Percentiles rank a stretch among this genome's conserved stretches.
These are phyloP conservation scores for Trametes sp. DNA, from an alignment of 1,284 basidiomycete genomes.

Conservation along the genomic window DNA sequence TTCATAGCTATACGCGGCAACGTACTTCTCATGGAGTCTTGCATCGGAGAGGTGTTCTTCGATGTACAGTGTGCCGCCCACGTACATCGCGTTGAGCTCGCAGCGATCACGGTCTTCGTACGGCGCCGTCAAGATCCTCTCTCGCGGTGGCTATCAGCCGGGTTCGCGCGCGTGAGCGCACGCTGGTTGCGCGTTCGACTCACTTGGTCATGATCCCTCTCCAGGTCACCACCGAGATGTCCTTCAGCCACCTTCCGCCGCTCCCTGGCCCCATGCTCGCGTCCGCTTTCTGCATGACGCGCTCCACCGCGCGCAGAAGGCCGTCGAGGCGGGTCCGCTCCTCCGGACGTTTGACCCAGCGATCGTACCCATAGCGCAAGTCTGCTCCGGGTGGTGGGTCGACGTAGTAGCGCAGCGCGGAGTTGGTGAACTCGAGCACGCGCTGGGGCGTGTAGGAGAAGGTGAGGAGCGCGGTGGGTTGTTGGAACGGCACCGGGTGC, in stretches of 20 bases:
- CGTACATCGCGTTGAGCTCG: slow-evolving; percentile 87
- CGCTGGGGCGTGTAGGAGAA: slow-evolving; percentile 57
- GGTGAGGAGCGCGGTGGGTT: slow-evolving; percentile 53
- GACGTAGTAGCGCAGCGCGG: slow-evolving; percentile 73
- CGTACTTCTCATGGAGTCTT: slow-evolving; percentile 69
- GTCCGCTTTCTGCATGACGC: slow-evolving; percentile 48
- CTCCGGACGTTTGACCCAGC: slow-evolving; percentile 74
- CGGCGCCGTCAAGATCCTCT: slow-evolving; percentile 77
- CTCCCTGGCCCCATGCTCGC: slow-evolving; percentile 38
- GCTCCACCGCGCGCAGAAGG: slow-evolving; percentile 62
- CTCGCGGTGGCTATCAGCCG: slow-evolving; percentile 44
- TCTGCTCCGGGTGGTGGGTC: slow-evolving; percentile 69
- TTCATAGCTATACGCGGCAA: slow-evolving; percentile 17
- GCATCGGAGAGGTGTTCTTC: slow-evolving; percentile 79
- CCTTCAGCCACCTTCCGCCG: slow-evolving; percentile 41
- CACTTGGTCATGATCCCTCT: slow-evolving; percentile 93
- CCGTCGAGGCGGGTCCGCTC: slow-evolving; percentile 69
- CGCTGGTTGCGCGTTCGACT: slow-evolving; percentile 38
- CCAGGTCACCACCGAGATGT: slow-evolving; percentile 80
- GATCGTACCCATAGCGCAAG: slow-evolving; percentile 70
- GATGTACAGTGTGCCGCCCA: slow-evolving; percentile 81
- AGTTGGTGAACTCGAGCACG: slow-evolving; percentile 67
- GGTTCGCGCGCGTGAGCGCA: slow-evolving; percentile 24
- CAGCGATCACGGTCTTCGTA: slow-evolving; percentile 84
- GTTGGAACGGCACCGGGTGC: slow-evolving; percentile 48